Conservation (phyloP, 257 asterid genomes). For the Verbena officinalis region DNA sequence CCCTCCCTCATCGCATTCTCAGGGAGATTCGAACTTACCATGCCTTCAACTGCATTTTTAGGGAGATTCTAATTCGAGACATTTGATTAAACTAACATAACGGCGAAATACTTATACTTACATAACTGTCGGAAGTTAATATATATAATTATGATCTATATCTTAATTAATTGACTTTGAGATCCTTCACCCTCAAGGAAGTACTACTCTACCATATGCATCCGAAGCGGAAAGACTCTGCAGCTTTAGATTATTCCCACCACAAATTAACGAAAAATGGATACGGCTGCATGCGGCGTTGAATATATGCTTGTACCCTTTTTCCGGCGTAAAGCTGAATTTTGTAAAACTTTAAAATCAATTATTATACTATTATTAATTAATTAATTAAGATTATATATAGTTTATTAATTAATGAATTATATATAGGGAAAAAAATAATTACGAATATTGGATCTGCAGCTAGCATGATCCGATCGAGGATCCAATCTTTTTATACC, state of each 20-base stretch:
- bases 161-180: background rate
- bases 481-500: background rate
- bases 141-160: no score
- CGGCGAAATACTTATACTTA: no score
- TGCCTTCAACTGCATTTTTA: no score
- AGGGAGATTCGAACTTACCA: no score
- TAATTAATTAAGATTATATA: background rate
- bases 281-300: constrained; percentile 34
- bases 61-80: no score
- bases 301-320: constrained; percentile 30
- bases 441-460: constrained; percentile 7
- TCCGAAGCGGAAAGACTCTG: constrained; percentile 20
- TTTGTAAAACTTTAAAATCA: background rate
- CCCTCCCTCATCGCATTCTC: no score
- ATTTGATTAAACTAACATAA: no score
- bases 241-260: constrained; percentile 32
- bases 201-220: background rate
- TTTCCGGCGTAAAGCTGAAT: constrained; percentile 44
- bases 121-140: no score
- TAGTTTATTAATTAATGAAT: constrained; percentile 4
- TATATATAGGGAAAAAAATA: constrained; percentile 2
- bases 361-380: background rate
- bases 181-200: constrained; percentile 30
- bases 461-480: background rate
- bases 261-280: constrained; percentile 30